These are phyloP conservation scores for Sapria himalayana DNA, from an alignment of 345 rosid genomes.

Conservation along the genomic window DNA sequence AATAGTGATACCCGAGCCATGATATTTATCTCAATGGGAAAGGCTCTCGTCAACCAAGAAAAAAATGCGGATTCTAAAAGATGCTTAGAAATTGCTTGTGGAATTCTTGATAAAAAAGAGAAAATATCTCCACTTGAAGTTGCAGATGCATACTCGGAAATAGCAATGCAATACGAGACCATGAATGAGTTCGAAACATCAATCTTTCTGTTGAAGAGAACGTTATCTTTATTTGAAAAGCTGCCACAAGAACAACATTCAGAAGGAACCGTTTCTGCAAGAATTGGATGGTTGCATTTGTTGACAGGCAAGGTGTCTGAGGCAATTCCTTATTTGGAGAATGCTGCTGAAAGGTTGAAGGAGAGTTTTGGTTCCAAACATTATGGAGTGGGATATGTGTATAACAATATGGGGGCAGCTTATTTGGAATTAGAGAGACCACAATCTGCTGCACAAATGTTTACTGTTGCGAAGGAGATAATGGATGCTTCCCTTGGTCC, in stretches of 20 bases:
- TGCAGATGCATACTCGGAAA: constrained; percentile 80
- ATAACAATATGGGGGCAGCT: constrained; percentile 86
- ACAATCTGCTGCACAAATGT: constrained; percentile 86
- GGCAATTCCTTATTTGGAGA: constrained; percentile 79
- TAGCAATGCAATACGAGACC: constrained; percentile 72
- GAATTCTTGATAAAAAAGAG: constrained; percentile 66
- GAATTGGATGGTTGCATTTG: constrained; percentile 79
- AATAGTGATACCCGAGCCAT: constrained; percentile 53
- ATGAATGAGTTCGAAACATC: constrained; percentile 76
- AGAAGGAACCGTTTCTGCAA: constrained; percentile 75
- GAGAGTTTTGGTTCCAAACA: constrained; percentile 87
- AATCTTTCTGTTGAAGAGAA: constrained; percentile 50
- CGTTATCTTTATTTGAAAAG: constrained; percentile 53
- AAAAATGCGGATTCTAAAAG: constrained; percentile 46
- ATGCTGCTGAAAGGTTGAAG: constrained; percentile 64
- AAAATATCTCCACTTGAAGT: constrained; percentile 41
- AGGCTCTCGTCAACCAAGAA: constrained; percentile 48
- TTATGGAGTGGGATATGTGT: constrained; percentile 78
- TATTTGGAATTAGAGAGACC: constrained; percentile 81
- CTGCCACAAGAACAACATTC: constrained; percentile 78
- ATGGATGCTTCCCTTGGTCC: constrained; percentile 97
- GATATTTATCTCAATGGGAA: constrained; percentile 70
- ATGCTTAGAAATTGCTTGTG: constrained; percentile 64
- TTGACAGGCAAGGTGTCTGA: constrained; percentile 62
- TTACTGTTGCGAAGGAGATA: constrained; percentile 81